Evolutionary conservation across 2,329 filamentous ascomycete species (phyloP).

Genomic region (Exophiala dermatitidis): DNA sequence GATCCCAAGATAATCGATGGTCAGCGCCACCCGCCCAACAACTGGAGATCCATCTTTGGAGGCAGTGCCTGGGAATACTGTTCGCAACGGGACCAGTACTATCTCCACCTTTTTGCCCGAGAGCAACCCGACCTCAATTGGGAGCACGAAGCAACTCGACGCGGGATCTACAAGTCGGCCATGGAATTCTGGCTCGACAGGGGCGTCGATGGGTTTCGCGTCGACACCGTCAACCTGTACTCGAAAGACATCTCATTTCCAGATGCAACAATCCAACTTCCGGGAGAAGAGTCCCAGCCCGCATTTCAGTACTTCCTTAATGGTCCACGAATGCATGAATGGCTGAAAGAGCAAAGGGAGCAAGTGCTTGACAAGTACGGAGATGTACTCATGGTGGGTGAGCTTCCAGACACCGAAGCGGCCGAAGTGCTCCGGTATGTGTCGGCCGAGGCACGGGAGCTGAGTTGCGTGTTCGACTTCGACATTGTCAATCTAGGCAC

Average conservation of each 20-base stretch:
- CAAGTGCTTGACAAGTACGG: constrained; percentile 50
- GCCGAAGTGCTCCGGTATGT: constrained; percentile 50
- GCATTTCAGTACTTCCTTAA: constrained; percentile 47
- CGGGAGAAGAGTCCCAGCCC: constrained; percentile 41
- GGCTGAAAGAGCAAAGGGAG: constrained; percentile 47
- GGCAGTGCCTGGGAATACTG: constrained; percentile 30
- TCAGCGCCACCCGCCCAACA: constrained; percentile 53
- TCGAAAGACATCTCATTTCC: constrained; percentile 26
- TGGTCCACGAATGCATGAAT: constrained; percentile 53
- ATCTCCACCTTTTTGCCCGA: constrained; percentile 62
- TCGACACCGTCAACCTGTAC: constrained; percentile 42
- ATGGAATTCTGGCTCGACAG: constrained; percentile 69
- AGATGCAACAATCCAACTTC: constrained; percentile 36
- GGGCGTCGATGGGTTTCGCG: constrained; percentile 62
- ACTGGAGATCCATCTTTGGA: constrained; percentile 41
- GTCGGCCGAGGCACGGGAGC: constrained; percentile 41
- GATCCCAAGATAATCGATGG: constrained; percentile 51
- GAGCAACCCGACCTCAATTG: constrained; percentile 74
- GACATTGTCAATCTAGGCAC: constrained; percentile 42
- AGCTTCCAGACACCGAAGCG: constrained; percentile 46
- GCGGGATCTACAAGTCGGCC: constrained; percentile 58
- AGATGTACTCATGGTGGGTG: constrained; percentile 55
- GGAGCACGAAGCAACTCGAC: constrained; percentile 58
- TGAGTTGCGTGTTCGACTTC: constrained; percentile 69
- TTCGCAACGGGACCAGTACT: constrained; percentile 49